phyloP scores from a whole-genome alignment of 306 rosid genomes.

The Betula pendula region DNA sequence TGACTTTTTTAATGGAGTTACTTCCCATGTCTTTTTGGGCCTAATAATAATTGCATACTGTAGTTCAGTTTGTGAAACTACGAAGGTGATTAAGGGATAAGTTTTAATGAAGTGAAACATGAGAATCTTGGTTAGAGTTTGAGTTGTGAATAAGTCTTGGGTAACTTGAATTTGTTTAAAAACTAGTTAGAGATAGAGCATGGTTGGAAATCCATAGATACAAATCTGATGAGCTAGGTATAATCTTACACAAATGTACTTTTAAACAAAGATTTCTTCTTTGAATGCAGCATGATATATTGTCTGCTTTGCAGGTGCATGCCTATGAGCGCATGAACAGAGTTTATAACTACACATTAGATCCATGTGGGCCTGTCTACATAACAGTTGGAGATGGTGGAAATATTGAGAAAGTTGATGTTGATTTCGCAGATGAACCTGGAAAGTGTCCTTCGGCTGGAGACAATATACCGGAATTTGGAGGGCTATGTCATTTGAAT shows the following conservation, averaged over 20 bases:
- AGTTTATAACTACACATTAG: slow-evolving; percentile 77
- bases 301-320: slow-evolving; percentile 64
- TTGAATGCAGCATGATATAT: slow-evolving; percentile 10
- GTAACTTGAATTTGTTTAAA: neutral
- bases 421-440: slow-evolving; percentile 83
- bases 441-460: slow-evolving; percentile 82
- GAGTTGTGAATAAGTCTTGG: neutral
- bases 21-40: neutral
- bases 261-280: slow-evolving; percentile 4
- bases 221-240: neutral
- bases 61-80: neutral
- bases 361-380: slow-evolving; percentile 81
- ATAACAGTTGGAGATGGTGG: slow-evolving; percentile 95
- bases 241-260: neutral
- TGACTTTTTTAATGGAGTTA: neutral
- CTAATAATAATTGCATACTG: neutral
- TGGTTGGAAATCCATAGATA: neutral
- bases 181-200: no score
- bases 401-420: slow-evolving; percentile 85
- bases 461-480: slow-evolving; percentile 79
- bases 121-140: no score
- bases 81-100: neutral
- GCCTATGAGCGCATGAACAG: slow-evolving; percentile 91
- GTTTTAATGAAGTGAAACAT: neutral
- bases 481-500: slow-evolving; percentile 78